phyloP scores from a whole-genome alignment of 805 yeast genomes.

The Hanseniaspora singularis region DNA sequence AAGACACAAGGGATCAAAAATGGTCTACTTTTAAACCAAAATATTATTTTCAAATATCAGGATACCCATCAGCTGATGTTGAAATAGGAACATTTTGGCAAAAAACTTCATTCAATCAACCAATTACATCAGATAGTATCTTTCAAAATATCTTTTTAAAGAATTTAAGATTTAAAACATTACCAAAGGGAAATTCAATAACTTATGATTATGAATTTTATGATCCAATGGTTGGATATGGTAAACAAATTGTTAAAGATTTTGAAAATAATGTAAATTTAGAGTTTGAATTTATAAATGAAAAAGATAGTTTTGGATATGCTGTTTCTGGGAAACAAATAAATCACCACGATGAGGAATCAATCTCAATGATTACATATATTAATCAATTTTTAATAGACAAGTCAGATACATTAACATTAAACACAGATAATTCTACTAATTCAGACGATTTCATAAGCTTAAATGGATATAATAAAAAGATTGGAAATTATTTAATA shows the following conservation, averaged over 20 bases:
- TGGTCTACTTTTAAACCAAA: slow-evolving; percentile 8
- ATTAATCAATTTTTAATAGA: slow-evolving; percentile 52
- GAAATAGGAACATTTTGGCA: slow-evolving; percentile 9
- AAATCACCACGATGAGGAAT: slow-evolving; percentile 35
- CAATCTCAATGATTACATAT: slow-evolving; percentile 55
- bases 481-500: slow-evolving; percentile 55
- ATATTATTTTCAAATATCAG: slow-evolving; percentile 2
- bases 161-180: slow-evolving; percentile 61
- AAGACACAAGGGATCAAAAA: not conserved
- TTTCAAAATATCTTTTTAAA: slow-evolving; percentile 2
- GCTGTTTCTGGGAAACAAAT: slow-evolving; percentile 57
- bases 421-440: too few relatives aligned
- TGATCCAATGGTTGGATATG: slow-evolving; percentile 74
- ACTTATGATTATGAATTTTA: slow-evolving; percentile 80
- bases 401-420: too few relatives aligned
- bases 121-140: not conserved
- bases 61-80: not conserved
- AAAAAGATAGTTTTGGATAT: slow-evolving; percentile 70
- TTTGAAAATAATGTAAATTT: slow-evolving; percentile 48
- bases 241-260: slow-evolving; percentile 64
- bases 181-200: slow-evolving; percentile 54
- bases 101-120: not conserved
- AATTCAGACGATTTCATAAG: slow-evolving; percentile 15
- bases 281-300: slow-evolving; percentile 60
- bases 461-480: slow-evolving; percentile 45